Evolutionary conservation across 176 grass and related monocot genomes (phyloP).

Genomic region (Luzula sylvatica): DNA sequence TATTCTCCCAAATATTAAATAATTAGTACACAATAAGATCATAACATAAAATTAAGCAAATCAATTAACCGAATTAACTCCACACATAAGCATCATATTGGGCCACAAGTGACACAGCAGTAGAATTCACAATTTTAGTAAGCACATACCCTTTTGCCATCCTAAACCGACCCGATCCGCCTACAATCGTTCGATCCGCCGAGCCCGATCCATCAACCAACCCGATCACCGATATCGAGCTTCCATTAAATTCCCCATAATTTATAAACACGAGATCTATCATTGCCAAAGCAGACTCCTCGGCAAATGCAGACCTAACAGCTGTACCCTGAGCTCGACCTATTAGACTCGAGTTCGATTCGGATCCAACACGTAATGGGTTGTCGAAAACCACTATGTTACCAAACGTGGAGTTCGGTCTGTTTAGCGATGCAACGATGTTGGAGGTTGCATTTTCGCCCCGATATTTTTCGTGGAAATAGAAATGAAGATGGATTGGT

Average conservation of each 20-base stretch:
- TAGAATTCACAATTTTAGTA: slow-evolving; percentile 24
- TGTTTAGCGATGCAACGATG: slow-evolving; percentile 7
- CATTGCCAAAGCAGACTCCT: slow-evolving; percentile 7
- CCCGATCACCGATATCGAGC: slow-evolving; percentile 11
- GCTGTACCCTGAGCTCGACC: slow-evolving; percentile 14
- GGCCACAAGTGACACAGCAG: slow-evolving; percentile 15
- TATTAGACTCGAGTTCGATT: background rate
- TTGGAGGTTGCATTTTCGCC: slow-evolving; percentile 15
- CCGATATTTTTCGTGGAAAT: slow-evolving; percentile 16
- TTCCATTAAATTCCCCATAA: slow-evolving; percentile 1
- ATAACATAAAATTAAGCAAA: background rate
- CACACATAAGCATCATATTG: slow-evolving; percentile 23
- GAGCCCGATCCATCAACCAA: slow-evolving; percentile 16
- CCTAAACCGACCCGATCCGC: slow-evolving; percentile 4
- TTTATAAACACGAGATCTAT: slow-evolving; percentile 11
- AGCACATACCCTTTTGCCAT: slow-evolving; percentile 23
- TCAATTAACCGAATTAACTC: background rate
- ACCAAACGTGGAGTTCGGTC: slow-evolving; percentile 9
- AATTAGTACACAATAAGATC: background rate
- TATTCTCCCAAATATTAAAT: background rate
- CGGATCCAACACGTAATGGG: background rate
- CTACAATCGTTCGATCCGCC: slow-evolving; percentile 6
- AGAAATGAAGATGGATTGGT: slow-evolving; percentile 13
- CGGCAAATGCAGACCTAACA: background rate
- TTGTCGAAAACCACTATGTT: slow-evolving; percentile 25